These are phyloP conservation scores for Syzygium oleosum DNA, from an alignment of 345 rosid species.

Conservation along the genomic window DNA sequence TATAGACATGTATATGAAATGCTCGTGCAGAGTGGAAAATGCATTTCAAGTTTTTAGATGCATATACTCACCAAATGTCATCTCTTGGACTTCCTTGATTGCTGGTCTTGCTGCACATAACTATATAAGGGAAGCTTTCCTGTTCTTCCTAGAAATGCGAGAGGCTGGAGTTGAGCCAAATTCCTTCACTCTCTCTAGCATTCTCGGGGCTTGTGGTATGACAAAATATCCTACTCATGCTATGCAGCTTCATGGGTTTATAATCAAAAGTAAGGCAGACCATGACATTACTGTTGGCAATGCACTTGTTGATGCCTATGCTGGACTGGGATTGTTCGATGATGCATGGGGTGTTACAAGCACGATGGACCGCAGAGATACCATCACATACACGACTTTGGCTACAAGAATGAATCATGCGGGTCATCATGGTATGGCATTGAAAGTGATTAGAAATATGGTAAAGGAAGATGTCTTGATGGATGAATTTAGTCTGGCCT, in stretches of 20 bases:
- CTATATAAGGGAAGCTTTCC: slow-evolving; percentile 25
- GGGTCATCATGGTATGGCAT: slow-evolving; percentile 35
- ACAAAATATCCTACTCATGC: slow-evolving; percentile 14
- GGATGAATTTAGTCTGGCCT: slow-evolving; percentile 48
- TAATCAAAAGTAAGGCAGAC: slow-evolving; percentile 25
- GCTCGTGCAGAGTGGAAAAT: slow-evolving; percentile 26
- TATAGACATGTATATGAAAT: slow-evolving; percentile 62
- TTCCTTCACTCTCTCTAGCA: slow-evolving; percentile 38
- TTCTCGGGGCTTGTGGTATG: slow-evolving; percentile 36
- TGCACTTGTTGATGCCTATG: slow-evolving; percentile 61
- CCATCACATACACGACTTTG: slow-evolving; percentile 51
- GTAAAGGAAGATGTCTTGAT: slow-evolving; percentile 26
- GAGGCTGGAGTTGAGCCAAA: slow-evolving; percentile 43
- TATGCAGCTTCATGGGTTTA: slow-evolving; percentile 40
- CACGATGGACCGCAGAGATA: slow-evolving; percentile 40
- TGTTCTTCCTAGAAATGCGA: slow-evolving; percentile 34
- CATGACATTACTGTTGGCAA: slow-evolving; percentile 29
- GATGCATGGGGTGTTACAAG: slow-evolving; percentile 37
- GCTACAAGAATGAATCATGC: slow-evolving; percentile 54
- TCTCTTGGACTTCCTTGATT: slow-evolving; percentile 73
- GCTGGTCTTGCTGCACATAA: slow-evolving; percentile 48
- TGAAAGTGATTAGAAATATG: slow-evolving; percentile 32
- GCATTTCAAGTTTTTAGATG: slow-evolving; percentile 34
- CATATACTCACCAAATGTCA: slow-evolving; percentile 37
- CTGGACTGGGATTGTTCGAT: slow-evolving; percentile 26